These are phyloP conservation scores for Kwoniella sp. DNA, from an alignment of 768 basidiomycete species.

Conservation along the genomic window DNA sequence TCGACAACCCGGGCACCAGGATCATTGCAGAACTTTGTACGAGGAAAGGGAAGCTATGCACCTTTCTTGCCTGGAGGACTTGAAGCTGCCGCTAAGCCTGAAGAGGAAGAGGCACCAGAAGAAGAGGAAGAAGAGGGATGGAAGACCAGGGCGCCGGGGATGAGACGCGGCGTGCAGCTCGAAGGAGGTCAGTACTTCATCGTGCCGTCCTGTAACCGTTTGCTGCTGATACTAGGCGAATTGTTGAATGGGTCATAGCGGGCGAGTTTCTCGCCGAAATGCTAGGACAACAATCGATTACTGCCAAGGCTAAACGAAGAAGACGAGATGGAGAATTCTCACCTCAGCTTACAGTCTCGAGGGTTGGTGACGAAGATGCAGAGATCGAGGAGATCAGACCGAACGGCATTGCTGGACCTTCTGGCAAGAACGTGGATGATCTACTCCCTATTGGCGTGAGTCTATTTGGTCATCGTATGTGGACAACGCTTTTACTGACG, in stretches of 20 bases:
- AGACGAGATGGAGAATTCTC: conserved; percentile 43
- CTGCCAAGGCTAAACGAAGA: conserved; percentile 49
- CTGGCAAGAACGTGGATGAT: conserved; percentile 68
- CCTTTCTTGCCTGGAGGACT: conserved; percentile 95
- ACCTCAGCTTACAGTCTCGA: conserved; percentile 36
- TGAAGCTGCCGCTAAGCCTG: conserved; percentile 61
- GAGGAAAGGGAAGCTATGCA: conserved; percentile 88
- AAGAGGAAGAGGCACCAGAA: conserved; percentile 50
- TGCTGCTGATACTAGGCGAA: background rate
- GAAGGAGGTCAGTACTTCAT: conserved; percentile 39
- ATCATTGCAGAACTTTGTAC: conserved; percentile 75
- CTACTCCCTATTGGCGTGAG: conserved; percentile 64
- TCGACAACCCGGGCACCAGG: conserved; percentile 87
- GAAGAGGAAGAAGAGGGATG: conserved; percentile 55
- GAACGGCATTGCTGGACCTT: conserved; percentile 60
- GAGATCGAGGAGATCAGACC: conserved; percentile 14
- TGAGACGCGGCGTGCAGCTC: conserved; percentile 75
- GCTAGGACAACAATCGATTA: conserved; percentile 40
- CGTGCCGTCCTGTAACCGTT: background rate
- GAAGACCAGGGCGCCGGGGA: conserved; percentile 76
- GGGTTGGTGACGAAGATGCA: conserved; percentile 37
- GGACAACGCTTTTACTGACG: conserved; percentile 48
- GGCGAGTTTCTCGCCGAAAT: conserved; percentile 52
- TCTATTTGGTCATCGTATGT: no score
- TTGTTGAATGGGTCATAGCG: conserved; percentile 10